Base-by-base conservation (phyloP, 768 basidiomycete species). In the Suillus subalutaceus region DNA sequence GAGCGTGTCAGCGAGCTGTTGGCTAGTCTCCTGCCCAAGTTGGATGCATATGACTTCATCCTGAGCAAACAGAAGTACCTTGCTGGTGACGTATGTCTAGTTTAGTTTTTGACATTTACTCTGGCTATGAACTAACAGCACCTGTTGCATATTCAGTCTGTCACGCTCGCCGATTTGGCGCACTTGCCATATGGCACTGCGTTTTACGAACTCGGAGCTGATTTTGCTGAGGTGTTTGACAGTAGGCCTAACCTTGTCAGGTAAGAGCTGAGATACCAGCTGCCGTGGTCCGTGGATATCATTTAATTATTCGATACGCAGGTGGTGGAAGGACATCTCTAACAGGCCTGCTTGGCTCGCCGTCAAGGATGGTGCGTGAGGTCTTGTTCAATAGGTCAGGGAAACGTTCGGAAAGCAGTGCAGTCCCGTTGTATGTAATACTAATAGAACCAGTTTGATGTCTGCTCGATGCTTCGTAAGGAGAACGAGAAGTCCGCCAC, bases 121-220 rank as follows among this genome's bases (percentile, higher is more conserved):
- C 37, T 53, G 23, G 26, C n/a, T 56, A 1, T 57, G 37, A 23
- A 26, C 35, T 40, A 26, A 64, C 53, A 9, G 26, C 46, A 38
- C 9, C 37, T 38, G 37, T 10, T 3, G 50, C 13, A 30, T 53
- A 30, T 46, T 10, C 63, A 83, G 78, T 70, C 74, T 37, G 26
- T 90, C 60, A 87, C 86, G 9, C 77, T 89, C 1, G 86, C 84
- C 4, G 89, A 90, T 71, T 78, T 90, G 10, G 84, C 83, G 74
- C 87, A 88, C 72, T 72, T 89, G 40, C 82, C 87, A 0, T 83
- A 82, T 60, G 84, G 81, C n/a, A 63, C 57, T 20, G n/a, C 71
- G 53, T 68, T 82, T 40, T 64, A 48, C 73, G 78, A 32, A 32
- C 32, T 32, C 32, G 32, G 6, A 1, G 65, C 67, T 1, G 80